Base-by-base conservation (phyloP, 306 rosid genomes). In the Quercus agrifolia region DNA sequence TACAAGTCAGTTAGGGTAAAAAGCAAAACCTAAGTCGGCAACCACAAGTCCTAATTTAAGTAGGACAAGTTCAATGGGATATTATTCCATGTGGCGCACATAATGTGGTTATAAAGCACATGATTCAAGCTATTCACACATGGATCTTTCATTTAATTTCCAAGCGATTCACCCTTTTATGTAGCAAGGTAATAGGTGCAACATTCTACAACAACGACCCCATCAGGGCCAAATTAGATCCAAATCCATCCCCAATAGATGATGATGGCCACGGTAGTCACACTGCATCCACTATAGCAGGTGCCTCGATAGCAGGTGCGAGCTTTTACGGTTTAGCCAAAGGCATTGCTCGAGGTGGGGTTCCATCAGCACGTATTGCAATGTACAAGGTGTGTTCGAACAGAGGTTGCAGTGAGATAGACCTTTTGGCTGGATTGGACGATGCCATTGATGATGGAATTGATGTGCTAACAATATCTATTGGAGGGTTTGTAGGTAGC, bases 361-460 rank as follows among this genome's bases (percentile, higher is more conserved):
- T 89, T 30, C 92, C 97, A 38, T 38, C 46, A 38, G 2, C 11
- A 38, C 46, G 11, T 11, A 38, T 38, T 38, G 46, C 46, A 38
- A 38, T 38, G 46, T 38, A 38, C 46, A 38, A 38, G 46, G 46
- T 38, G 46, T 38, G 46, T 38, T 7, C 0, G 90, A 95, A 2
- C 90, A 94, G 11, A 58, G 85, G 86, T 5, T 93, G 97, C 84
- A 77, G 75, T 20, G 98, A 90, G 78, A 86, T 89, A 85, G 97
- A 91, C 78, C 71, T 91, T 54, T 79, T 91, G 61, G 97, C 97
- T 0, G 94, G 31, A 1, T 91, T 93, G 49, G 97, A 91, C n/a
- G 91, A 93, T 46, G 98, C 98, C 75, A 90, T 93, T 21, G 90
- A 90, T 0, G 98, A 93, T 5, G 97, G 98, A 9, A 96, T 92